phyloP scores from a whole-genome alignment of 2,329 filamentous ascomycete species.

The Fusarium begoniae region DNA sequence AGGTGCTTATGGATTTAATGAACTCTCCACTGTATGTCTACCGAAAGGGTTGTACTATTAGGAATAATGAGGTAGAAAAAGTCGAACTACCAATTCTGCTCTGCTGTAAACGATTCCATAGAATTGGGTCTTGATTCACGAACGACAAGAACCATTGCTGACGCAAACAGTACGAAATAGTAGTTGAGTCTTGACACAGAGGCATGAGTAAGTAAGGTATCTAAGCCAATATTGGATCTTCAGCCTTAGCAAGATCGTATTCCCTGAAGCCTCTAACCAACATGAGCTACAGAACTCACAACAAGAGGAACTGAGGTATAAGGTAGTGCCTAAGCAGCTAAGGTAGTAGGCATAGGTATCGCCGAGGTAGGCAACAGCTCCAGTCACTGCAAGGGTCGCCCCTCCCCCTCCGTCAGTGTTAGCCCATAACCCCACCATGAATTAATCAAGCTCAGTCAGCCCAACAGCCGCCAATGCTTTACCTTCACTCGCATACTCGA shows the following conservation, averaged over 20 bases:
- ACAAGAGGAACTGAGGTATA: neutral
- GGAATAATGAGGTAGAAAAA: slow-evolving; percentile 38
- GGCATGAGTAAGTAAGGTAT: neutral
- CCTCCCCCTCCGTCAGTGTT: slow-evolving; percentile 31
- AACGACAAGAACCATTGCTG: neutral
- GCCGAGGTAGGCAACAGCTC: slow-evolving; percentile 1
- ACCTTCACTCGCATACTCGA: slow-evolving; percentile 31
- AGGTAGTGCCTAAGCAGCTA: neutral
- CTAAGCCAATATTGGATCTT: neutral
- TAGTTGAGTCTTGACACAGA: neutral
- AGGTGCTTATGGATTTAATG: slow-evolving; percentile 24
- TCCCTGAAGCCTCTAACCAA: neutral
- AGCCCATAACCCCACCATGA: slow-evolving; percentile 38
- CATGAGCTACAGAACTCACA: neutral
- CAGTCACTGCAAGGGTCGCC: slow-evolving; percentile 14
- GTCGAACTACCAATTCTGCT: slow-evolving; percentile 39
- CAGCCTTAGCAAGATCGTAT: neutral
- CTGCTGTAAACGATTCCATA: neutral
- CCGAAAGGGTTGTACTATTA: slow-evolving; percentile 45
- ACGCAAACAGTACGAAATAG: neutral
- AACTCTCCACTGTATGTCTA: slow-evolving; percentile 61
- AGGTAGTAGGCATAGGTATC: neutral
- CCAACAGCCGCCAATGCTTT: slow-evolving; percentile 16
- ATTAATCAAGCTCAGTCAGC: slow-evolving; percentile 35
- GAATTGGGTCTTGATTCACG: too few species aligned